Conservation (phyloP, 345 rosid species). For the Iberis pinnata region DNA sequence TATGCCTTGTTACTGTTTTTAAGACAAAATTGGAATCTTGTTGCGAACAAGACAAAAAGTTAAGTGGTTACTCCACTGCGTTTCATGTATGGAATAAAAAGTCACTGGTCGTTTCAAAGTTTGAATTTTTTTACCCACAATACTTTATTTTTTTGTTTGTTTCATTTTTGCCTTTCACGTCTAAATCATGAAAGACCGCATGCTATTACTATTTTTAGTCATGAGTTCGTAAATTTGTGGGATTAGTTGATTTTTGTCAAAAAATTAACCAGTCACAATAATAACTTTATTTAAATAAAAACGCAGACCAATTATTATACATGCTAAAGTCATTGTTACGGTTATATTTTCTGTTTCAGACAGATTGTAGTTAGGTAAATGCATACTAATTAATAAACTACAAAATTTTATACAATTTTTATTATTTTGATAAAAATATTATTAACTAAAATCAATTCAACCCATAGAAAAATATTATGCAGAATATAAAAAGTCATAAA, state of each 20-base stretch:
- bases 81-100: constrained; percentile 22
- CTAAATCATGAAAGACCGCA: constrained; percentile 24
- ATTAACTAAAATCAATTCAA: no score
- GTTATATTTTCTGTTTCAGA: no score
- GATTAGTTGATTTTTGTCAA: no score
- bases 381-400: no score
- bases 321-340: not conserved
- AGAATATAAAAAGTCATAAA: no score
- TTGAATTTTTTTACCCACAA: constrained; percentile 21
- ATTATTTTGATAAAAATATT: no score
- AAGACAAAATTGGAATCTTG: constrained; percentile 7
- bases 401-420: no score
- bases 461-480: no score
- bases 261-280: no score
- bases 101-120: constrained; percentile 24
- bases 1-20: constrained; percentile 7
- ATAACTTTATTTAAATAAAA: not conserved
- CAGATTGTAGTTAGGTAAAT: no score
- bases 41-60: constrained; percentile 14
- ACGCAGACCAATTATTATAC: no score
- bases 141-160: not conserved
- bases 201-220: constrained; percentile 23
- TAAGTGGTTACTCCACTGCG: constrained; percentile 10
- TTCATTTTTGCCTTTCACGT: constrained; percentile 23
- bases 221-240: constrained; percentile 11